Evolutionary conservation across 805 yeast species (phyloP), one percentile per base, ranked within the genome.

Genomic region (Soucietia sequanensis): DNA sequence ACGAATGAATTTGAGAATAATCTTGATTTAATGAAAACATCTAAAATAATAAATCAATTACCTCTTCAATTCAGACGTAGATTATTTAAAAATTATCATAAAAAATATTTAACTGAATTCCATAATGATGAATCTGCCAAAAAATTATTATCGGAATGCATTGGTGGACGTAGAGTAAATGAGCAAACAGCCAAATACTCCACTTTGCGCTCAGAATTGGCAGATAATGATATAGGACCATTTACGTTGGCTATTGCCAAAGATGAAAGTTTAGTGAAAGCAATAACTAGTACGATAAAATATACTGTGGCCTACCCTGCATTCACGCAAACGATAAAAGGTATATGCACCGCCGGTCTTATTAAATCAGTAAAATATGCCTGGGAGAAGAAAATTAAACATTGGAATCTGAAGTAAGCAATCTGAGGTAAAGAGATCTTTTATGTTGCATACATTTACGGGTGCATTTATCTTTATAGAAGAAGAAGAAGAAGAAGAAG

Each of bases 331-430:
- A 78, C 87, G 20, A 43, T 78, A 12, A 89, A 91, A 57, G 99
- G 99, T 0, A 49, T 91, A 1, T 64, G 87, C 27, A 88, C 95
- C 3, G 96, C 98, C 1, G 99, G 99, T 1, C 32, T 84, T 1
- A 53, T 65, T 13, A 85, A 84, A 53, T 78, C 90, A 8, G 53
- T 79, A 32, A 76, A 72, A 49, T 90, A 90, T 57, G 90, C 95
- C 4, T 64, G 75, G 58, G 95, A 87, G 31, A 90, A 90, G 60
- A 62, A 58, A 24, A 23, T 28, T 7, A 23, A 28, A 13, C 19
- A 19, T 13, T 23, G 5, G 27, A 15, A 24, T 13, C n/a, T n/a
- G n/a, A n/a, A n/a, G n/a, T n/a, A n/a, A n/a, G n/a, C n/a, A n/a
- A n/a, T n/a, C n/a, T n/a, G n/a, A n/a, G n/a, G n/a, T n/a, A n/a